A percentile compares a stretch with the other conserved stretches of the same genome.
Conservation (phyloP, 2,329 filamentous ascomycete genomes). For the Byssothecium circinans region DNA sequence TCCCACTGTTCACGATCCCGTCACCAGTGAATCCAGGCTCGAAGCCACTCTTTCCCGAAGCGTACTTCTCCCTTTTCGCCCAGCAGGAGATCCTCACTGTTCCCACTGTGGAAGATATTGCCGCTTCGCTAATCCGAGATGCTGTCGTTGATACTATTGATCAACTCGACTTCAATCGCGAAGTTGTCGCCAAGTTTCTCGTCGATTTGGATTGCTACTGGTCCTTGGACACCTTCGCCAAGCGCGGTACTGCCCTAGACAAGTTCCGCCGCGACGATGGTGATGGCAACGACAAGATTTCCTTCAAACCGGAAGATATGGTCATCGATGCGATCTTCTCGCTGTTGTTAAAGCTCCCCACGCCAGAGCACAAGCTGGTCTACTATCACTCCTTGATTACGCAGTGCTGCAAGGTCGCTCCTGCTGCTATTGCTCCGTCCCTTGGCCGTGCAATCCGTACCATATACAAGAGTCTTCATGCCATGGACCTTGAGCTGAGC, state of each 20-base stretch:
- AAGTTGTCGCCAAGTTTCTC: constrained; percentile 80
- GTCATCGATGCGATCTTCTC: constrained; percentile 97
- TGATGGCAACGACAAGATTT: constrained; percentile 58
- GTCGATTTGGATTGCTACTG: constrained; percentile 97
- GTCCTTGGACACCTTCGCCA: constrained; percentile 84
- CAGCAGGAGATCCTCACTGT: constrained; percentile 89
- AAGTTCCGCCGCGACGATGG: constrained; percentile 70
- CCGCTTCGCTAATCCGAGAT: constrained; percentile 82
- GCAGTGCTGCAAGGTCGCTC: constrained; percentile 92
- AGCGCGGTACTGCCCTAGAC: constrained; percentile 90
- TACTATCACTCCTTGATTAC: constrained; percentile 96
- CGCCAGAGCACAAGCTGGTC: constrained; percentile 87
- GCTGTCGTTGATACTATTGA: constrained; percentile 91
- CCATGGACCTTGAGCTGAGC: constrained; percentile 82
- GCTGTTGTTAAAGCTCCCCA: constrained; percentile 85
- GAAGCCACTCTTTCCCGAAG: constrained; percentile 81
- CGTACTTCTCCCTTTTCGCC: constrained; percentile 90
- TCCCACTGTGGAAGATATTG: constrained; percentile 72
- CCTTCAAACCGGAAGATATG: constrained; percentile 98
- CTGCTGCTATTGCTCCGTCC: constrained; percentile 92
- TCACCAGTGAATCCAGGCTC: constrained; percentile 73
- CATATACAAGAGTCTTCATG: constrained; percentile 79
- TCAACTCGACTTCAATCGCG: constrained; percentile 88
- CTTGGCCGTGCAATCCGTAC: constrained; percentile 90
- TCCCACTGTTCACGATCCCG: constrained; percentile 77